Percentiles rank a stretch among this genome's conserved stretches.
phyloP scores from a whole-genome alignment of 73 alveolate species.

The Paramecium bursaria region DNA sequence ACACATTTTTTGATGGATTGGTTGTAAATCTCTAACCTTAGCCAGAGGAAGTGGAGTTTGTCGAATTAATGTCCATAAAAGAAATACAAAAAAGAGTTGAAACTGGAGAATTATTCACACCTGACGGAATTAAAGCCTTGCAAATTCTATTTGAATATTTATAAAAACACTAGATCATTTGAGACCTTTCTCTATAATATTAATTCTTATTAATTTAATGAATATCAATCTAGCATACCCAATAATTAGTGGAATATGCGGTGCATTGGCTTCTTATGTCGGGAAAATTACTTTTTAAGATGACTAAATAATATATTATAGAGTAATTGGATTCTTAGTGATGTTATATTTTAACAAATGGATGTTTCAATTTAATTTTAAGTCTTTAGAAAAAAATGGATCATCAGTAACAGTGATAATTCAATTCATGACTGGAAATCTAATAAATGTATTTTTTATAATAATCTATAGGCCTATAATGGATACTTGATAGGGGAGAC shows the following conservation, averaged over 20 bases:
- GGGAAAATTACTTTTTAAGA: slow-evolving; percentile 10
- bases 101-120: too few species aligned
- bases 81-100: too few species aligned
- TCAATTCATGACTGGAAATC: neutral
- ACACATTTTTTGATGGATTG: slow-evolving; percentile 60
- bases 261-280: neutral
- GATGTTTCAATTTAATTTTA: slow-evolving; percentile 20
- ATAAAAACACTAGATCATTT: too few species aligned
- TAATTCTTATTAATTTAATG: too few species aligned
- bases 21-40: slow-evolving; percentile 24
- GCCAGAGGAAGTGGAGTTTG: slow-evolving; percentile 8
- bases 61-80: neutral
- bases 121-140: too few species aligned
- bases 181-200: neutral
- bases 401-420: neutral
- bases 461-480: neutral
- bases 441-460: neutral
- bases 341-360: slow-evolving; percentile 20
- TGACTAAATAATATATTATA: neutral
- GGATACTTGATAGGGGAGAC: slow-evolving; percentile 10
- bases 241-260: slow-evolving; percentile 50
- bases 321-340: neutral
- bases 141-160: too few species aligned
- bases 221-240: neutral
- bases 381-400: slow-evolving; percentile 14